These are phyloP conservation scores for Panus rudis DNA, from an alignment of 768 basidiomycete genomes.

Conservation along the genomic window DNA sequence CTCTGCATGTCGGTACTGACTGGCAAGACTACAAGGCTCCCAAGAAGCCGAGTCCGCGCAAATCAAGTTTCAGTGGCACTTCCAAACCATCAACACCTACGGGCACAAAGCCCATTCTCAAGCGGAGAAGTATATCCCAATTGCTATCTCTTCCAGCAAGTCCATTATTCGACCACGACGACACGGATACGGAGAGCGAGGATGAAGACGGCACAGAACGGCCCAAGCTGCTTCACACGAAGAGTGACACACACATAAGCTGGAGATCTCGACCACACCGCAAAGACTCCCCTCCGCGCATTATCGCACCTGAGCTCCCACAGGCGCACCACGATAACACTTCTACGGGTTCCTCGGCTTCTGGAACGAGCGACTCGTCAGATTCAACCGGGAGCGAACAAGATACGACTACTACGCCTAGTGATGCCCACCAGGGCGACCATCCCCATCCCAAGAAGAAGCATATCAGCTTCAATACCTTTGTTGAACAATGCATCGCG, in stretches of 20 bases:
- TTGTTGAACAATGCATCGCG: slow-evolving; percentile 93
- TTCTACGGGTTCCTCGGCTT: slow-evolving; percentile 13
- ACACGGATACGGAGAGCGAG: slow-evolving; percentile 5
- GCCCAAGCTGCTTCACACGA: slow-evolving; percentile 70
- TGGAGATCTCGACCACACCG: slow-evolving; percentile 39
- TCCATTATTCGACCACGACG: slow-evolving; percentile 16
- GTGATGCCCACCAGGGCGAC: slow-evolving; percentile 19
- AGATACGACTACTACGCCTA: slow-evolving; percentile 22
- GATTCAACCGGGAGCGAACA: slow-evolving; percentile 26
- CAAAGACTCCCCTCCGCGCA: slow-evolving; percentile 68
- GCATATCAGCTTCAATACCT: slow-evolving; percentile 97
- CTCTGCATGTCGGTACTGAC: slow-evolving; percentile 89
- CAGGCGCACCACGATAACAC: slow-evolving; percentile 17
- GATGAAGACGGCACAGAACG: slow-evolving; percentile 21
- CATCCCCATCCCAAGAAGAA: slow-evolving; percentile 50
- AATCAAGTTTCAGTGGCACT: slow-evolving; percentile 3
- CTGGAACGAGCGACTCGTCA: slow-evolving; percentile 26
- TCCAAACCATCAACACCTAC: slow-evolving; percentile 5
- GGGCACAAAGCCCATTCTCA: slow-evolving; percentile 81
- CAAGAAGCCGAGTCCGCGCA: not conserved
- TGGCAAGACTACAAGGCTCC: slow-evolving; percentile 28
- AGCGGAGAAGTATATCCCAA: slow-evolving; percentile 89
- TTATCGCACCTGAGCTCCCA: slow-evolving; percentile 25
- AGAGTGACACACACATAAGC: slow-evolving; percentile 79
- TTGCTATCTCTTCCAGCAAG: slow-evolving; percentile 44